Evolutionary conservation across 768 basidiomycete species (phyloP).

Genomic region (Kwoniella europaea): DNA sequence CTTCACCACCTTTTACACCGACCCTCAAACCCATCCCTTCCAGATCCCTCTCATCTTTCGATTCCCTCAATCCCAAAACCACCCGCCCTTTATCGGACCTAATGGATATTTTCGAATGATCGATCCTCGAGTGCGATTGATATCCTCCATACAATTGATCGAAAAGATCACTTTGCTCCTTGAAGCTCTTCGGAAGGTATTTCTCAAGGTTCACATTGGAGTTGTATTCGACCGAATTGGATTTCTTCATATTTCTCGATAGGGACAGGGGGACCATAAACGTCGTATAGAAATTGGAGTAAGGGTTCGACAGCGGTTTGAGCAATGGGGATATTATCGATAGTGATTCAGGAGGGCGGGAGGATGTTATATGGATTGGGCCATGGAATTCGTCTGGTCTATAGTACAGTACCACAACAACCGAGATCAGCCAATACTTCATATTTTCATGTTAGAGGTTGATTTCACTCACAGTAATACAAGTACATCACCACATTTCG

Average conservation of each 20-base stretch:
- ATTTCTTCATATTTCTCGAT: slow-evolving; percentile 8
- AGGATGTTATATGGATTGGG: slow-evolving; percentile 39
- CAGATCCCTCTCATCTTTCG: slow-evolving; percentile 39
- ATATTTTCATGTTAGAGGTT: background rate
- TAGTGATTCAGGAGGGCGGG: slow-evolving; percentile 32
- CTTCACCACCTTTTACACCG: slow-evolving; percentile 31
- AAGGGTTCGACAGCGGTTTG: slow-evolving; percentile 41
- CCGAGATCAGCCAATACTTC: too few relatives aligned
- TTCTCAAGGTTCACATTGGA: slow-evolving; percentile 20
- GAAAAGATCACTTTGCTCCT: slow-evolving; percentile 34
- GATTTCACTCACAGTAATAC: slow-evolving; percentile 39
- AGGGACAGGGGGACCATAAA: slow-evolving; percentile 34
- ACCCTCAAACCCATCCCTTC: slow-evolving; percentile 40
- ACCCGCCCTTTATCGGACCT: slow-evolving; percentile 37
- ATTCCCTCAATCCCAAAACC: slow-evolving; percentile 44
- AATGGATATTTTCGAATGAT: slow-evolving; percentile 42
- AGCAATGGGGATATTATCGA: slow-evolving; percentile 32
- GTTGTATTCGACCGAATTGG: slow-evolving; percentile 26
- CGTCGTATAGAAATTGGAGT: slow-evolving; percentile 43
- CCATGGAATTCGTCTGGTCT: slow-evolving; percentile 47
- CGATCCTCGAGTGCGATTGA: slow-evolving; percentile 28
- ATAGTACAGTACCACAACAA: background rate
- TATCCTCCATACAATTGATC: slow-evolving; percentile 41
- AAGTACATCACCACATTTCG: slow-evolving; percentile 47
- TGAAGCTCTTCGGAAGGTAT: slow-evolving; percentile 32